phyloP scores from a whole-genome alignment of 352 stramenopile species.

The Detonula confervacea region DNA sequence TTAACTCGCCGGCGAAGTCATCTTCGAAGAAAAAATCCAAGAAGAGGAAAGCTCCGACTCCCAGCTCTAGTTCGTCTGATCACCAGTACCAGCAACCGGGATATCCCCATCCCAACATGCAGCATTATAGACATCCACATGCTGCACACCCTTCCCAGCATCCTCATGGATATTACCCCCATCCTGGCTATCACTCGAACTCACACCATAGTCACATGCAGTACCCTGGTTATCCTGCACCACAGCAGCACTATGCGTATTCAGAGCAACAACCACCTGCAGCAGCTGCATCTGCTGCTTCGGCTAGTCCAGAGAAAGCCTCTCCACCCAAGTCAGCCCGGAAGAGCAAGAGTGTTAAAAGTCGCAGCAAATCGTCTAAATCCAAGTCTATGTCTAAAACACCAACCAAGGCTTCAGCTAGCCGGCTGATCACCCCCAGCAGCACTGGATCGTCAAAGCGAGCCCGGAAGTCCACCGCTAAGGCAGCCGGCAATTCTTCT shows the following conservation, averaged over 20 bases:
- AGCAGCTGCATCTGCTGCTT: not conserved
- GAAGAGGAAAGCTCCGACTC: constrained; percentile 33
- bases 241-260: constrained; percentile 36
- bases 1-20: constrained; percentile 16
- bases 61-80: not conserved
- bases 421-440: not conserved
- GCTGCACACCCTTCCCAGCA: not conserved
- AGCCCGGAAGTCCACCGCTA: constrained; percentile 13
- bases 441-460: constrained; percentile 9
- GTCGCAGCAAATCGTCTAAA: not conserved
- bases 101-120: constrained; percentile 38
- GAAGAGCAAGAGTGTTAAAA: not conserved
- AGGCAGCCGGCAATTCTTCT: not conserved
- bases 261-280: constrained; percentile 5
- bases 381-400: constrained; percentile 1
- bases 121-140: constrained; percentile 37
- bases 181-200: constrained; percentile 15
- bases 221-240: constrained; percentile 1
- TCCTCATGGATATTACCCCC: constrained; percentile 39
- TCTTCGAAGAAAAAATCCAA: constrained; percentile 41
- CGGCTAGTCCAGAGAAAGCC: not conserved
- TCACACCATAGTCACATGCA: constrained; percentile 11
- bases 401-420: constrained; percentile 9
- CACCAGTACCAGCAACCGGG: constrained; percentile 22
- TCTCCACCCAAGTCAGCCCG: not conserved